Base-by-base conservation (phyloP, 352 stramenopile species). In the Phytophthora ramorum region DNA sequence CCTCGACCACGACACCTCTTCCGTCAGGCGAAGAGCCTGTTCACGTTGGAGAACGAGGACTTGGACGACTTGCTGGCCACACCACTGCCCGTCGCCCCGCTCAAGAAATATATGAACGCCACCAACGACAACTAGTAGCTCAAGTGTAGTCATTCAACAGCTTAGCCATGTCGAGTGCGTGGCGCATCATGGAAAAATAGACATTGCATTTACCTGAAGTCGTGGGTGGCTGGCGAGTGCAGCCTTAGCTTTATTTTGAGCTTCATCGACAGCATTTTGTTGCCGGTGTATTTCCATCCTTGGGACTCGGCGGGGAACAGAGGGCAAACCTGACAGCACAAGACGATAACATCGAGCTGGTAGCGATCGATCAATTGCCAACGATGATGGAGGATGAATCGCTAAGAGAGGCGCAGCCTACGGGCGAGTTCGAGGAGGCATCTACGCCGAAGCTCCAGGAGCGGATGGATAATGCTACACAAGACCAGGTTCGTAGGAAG, bases 51-150 rank as follows among this genome's bases (percentile, higher is more conserved):
- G 57, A 69, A 37, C n/a, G 52, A 77, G n/a, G 69, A 80, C 30
- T 41, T 72, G 24, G 72, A 79, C 41, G 68, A 71, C 38, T 32
- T 66, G 46, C 50, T 78, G 45, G 59, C 64, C 24, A 71, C 73
- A n/a, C 43, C 71, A 40, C 63, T 92, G 28, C 78, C 81, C n/a
- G 71, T 91, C 35, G 80, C 81, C 16, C 84, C 84, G 47, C 81
- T 92, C 38, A 90, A 90, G 50, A 92, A 92, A 70, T 92, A 91
- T 73, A 89, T 92, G 79, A 83, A 82, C 59, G 46, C 66, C 37
- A 62, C 53, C 12, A 63, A 63, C 34, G 58, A 72, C 63, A 63
- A 60, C 38, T 71, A 67, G 43, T 61, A 60, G 32, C 32, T 24
- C 41, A 37, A 58, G 19, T 65, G 37, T 52, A 58, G 61, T 34